phyloP scores from a whole-genome alignment of 2,329 filamentous ascomycete genomes.

The Shiraia bambusicola region DNA sequence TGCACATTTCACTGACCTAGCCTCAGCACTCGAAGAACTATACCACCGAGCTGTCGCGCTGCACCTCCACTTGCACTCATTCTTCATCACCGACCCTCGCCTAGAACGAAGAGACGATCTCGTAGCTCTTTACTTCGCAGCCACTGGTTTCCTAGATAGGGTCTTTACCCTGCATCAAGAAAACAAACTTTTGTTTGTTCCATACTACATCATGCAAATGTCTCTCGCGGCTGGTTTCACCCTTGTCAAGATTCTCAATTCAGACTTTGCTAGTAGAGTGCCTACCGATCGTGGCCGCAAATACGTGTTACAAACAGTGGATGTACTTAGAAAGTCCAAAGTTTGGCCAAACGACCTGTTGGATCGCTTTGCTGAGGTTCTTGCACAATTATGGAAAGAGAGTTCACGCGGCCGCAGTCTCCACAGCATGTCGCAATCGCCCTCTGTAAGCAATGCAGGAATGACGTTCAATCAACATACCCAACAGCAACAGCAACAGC shows the following conservation, averaged over 20 bases:
- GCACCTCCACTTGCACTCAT: slow-evolving; percentile 75
- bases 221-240: slow-evolving; percentile 78
- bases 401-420: slow-evolving; percentile 42
- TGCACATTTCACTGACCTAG: slow-evolving; percentile 46
- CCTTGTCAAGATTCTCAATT: slow-evolving; percentile 73
- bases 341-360: slow-evolving; percentile 77
- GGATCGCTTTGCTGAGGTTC: slow-evolving; percentile 78
- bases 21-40: slow-evolving; percentile 53
- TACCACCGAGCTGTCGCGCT: slow-evolving; percentile 72
- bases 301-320: slow-evolving; percentile 71
- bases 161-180: slow-evolving; percentile 56
- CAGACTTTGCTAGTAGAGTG: slow-evolving; percentile 67
- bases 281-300: slow-evolving; percentile 66
- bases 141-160: slow-evolving; percentile 66
- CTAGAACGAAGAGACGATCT: slow-evolving; percentile 63
- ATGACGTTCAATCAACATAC: slow-evolving; percentile 34
- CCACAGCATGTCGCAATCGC: slow-evolving; percentile 42
- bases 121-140: slow-evolving; percentile 72
- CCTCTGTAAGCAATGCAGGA: slow-evolving; percentile 35
- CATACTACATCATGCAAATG: slow-evolving; percentile 82
- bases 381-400: slow-evolving; percentile 82
- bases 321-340: slow-evolving; percentile 69
- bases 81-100: slow-evolving; percentile 75
- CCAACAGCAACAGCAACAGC: slow-evolving; percentile 24
- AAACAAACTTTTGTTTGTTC: slow-evolving; percentile 64